Base-by-base conservation (phyloP, 2,329 filamentous ascomycete species). In the Aspergillus sp. region DNA sequence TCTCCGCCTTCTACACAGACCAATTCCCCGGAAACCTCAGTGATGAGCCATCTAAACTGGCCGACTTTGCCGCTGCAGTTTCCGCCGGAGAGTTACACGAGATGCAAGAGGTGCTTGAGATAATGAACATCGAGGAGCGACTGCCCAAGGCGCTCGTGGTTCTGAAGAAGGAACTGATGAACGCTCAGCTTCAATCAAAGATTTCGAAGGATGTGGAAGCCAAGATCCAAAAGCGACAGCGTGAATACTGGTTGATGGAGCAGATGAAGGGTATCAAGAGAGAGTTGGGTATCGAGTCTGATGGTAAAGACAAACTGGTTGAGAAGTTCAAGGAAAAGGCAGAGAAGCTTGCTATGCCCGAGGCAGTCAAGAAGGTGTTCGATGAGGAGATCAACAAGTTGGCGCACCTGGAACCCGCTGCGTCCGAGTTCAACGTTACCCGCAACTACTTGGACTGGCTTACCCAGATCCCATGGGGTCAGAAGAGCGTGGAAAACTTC, bases 221-320 rank as follows among this genome's bases (percentile, higher is more conserved):
- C 63, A 96, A 95, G 72, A 97, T 98, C 46, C 90, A 90, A 60
- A 97, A 98, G 73, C 85, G 91, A 25, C 93, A 98, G 67, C 84
- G 93, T 45, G 93, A 98, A 65, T 98, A 97, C 73, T 97, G 90
- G 88, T 75, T 98, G 42, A 94, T 95, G 89, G 93, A 98, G 71
- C 94, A 98, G 68, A 95, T 98, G 90, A 97, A 97, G 75, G 93
- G 90, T 22, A 98, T 98, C 63, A 86, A 89, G 49, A 82, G 93
- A 49, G 93, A 98, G 70, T 81, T 98, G 43, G 93, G 94, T 19
- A 88, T 98, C 46, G 94, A 98, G 67, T 95, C 89, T 5, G 93
- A 98, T 63, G 93, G 94, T 55, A 98, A 97, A 71, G 93, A 98
- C 63, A 97, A 97, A 73, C 78, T 98, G 10, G 88, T 98, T 1